Percentiles rank a stretch among this genome's conserved stretches.
phyloP scores from a whole-genome alignment of 2,329 filamentous ascomycete species.

The Pseudocercospora musae region DNA sequence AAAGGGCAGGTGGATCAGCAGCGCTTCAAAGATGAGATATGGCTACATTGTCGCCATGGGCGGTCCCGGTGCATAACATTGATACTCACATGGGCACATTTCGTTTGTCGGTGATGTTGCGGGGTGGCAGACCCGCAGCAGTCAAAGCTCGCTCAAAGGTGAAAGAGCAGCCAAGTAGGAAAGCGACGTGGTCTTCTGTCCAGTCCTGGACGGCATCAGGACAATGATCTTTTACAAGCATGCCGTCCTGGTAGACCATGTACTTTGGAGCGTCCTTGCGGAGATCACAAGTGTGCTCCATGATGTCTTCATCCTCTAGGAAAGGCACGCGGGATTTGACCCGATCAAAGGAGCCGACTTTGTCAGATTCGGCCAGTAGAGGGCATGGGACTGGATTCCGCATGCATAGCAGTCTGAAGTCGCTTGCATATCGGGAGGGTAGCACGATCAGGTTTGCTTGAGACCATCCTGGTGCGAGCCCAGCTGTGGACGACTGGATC shows the following conservation, averaged over 20 bases:
- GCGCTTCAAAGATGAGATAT: neutral
- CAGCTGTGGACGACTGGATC: slow-evolving; percentile 47
- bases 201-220: slow-evolving; percentile 51
- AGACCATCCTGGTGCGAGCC: slow-evolving; percentile 54
- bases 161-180: slow-evolving; percentile 63
- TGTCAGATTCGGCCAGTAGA: slow-evolving; percentile 53
- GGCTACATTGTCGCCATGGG: neutral
- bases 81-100: slow-evolving; percentile 58
- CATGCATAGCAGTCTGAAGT: slow-evolving; percentile 58
- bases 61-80: neutral
- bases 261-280: slow-evolving; percentile 58
- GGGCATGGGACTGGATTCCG: slow-evolving; percentile 63
- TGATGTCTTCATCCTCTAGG: slow-evolving; percentile 31
- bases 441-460: slow-evolving; percentile 63
- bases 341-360: slow-evolving; percentile 40
- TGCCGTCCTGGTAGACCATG: slow-evolving; percentile 55
- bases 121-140: slow-evolving; percentile 50
- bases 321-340: slow-evolving; percentile 20
- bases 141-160: slow-evolving; percentile 60
- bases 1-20: neutral
- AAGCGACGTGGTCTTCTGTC: slow-evolving; percentile 56
- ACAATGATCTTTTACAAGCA: slow-evolving; percentile 39
- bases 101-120: slow-evolving; percentile 48
- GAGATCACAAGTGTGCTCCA: slow-evolving; percentile 50
- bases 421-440: slow-evolving; percentile 53